Evolutionary conservation across 2,329 filamentous ascomycete genomes (phyloP).

Genomic region (Teratosphaeria epicoccoides): DNA sequence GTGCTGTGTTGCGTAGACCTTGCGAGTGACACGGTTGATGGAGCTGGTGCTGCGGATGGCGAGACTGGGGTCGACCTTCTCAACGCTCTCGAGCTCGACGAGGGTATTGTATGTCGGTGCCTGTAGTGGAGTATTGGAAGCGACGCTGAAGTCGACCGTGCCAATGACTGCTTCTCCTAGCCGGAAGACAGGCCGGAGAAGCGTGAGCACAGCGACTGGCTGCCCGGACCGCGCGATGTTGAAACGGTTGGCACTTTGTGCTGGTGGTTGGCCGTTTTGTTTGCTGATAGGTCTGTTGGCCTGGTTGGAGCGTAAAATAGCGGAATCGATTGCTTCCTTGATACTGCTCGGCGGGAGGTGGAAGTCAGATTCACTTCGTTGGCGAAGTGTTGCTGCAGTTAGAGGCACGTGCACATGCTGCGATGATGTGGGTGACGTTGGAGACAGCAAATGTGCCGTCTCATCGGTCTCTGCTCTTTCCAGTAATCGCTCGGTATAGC

Average conservation of each 20-base stretch:
- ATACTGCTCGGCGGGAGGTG: constrained; percentile 41
- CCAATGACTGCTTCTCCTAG: constrained; percentile 79
- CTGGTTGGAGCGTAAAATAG: constrained; percentile 71
- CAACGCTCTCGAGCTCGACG: constrained; percentile 72
- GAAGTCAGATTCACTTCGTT: constrained; percentile 26
- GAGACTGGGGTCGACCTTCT: constrained; percentile 68
- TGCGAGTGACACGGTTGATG: constrained; percentile 76
- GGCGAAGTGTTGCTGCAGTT: constrained; percentile 37
- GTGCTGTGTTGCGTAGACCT: constrained; percentile 64
- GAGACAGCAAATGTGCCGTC: constrained; percentile 56
- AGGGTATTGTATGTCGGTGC: constrained; percentile 80
- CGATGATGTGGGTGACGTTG: constrained; percentile 43
- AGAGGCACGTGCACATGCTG: constrained; percentile 60
- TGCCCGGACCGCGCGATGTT: constrained; percentile 89
- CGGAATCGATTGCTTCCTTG: constrained; percentile 82
- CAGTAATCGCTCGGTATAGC: constrained; percentile 67
- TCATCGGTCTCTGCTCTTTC: constrained; percentile 43
- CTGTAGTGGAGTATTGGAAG: constrained; percentile 4
- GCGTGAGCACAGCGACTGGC: constrained; percentile 79
- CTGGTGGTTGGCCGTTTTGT: background rate
- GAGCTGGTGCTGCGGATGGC: constrained; percentile 77
- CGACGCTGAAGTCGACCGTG: constrained; percentile 65
- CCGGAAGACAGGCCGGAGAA: constrained; percentile 78
- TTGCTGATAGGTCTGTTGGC: constrained; percentile 50
- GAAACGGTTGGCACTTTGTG: constrained; percentile 78